Percentiles rank a stretch among this genome's conserved stretches.
phyloP scores from a whole-genome alignment of 257 asterid genomes.

The Nicotiana knightiana region DNA sequence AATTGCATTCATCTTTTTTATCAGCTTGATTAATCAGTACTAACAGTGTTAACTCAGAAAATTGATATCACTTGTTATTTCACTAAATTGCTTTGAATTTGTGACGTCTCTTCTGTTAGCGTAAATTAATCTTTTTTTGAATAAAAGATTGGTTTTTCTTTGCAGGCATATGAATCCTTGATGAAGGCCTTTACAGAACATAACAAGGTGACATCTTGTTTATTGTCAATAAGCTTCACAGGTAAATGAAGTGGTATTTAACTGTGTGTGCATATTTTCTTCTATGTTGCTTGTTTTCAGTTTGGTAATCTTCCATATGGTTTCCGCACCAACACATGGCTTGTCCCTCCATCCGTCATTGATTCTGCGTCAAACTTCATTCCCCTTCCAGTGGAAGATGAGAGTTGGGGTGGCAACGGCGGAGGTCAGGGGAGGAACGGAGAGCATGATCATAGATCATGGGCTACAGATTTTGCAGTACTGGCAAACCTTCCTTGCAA shows the following conservation, averaged over 20 bases:
- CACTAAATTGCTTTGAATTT: background rate
- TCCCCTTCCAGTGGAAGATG: slow-evolving; percentile 82
- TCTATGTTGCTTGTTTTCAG: slow-evolving; percentile 41
- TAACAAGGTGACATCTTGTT: slow-evolving; percentile 67
- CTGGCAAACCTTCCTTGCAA: slow-evolving; percentile 83
- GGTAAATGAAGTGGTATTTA: slow-evolving; percentile 23
- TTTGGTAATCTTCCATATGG: slow-evolving; percentile 98
- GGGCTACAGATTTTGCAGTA: slow-evolving; percentile 84
- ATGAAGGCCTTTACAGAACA: slow-evolving; percentile 86
- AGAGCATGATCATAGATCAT: slow-evolving; percentile 72
- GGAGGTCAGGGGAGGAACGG: slow-evolving; percentile 90
- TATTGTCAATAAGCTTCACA: slow-evolving; percentile 21
- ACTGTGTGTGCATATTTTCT: background rate
- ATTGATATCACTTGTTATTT: background rate
- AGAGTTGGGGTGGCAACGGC: slow-evolving; percentile 89
- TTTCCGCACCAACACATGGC: slow-evolving; percentile 98
- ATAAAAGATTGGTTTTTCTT: slow-evolving; percentile 15
- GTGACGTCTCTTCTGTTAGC: background rate
- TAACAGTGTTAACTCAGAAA: background rate
- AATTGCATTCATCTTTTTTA: background rate
- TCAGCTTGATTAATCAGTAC: background rate
- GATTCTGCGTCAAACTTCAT: slow-evolving; percentile 46
- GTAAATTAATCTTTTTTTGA: background rate
- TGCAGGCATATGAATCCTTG: slow-evolving; percentile 88
- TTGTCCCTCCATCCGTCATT: slow-evolving; percentile 62